These are phyloP conservation scores for Arthrobotrys musiformis DNA, from an alignment of 2,329 filamentous ascomycete species.

Conservation along the genomic window DNA sequence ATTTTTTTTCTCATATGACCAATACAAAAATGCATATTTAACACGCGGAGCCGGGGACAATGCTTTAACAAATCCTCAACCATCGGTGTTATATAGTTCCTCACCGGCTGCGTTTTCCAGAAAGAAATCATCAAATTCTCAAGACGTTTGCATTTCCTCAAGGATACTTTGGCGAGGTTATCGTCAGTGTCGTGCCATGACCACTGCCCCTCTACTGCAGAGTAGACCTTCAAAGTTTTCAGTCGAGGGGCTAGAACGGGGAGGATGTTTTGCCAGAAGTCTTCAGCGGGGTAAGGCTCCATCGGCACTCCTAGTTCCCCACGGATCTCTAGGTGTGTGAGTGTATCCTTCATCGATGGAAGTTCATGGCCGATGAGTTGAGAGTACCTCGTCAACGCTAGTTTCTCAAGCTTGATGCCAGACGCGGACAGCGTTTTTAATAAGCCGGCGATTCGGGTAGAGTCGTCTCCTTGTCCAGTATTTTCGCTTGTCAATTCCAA, in stretches of 20 bases:
- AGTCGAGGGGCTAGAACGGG: neutral
- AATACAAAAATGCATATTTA: neutral
- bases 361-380: too few species aligned
- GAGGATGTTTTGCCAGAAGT: constrained; percentile 3
- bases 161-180: neutral
- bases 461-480: too few species aligned
- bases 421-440: neutral
- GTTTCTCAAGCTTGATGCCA: neutral
- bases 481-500: neutral
- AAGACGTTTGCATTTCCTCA: neutral
- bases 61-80: neutral
- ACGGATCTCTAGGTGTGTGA: neutral
- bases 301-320: neutral
- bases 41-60: neutral
- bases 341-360: too few species aligned
- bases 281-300: neutral
- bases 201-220: neutral
- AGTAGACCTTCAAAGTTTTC: neutral
- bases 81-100: neutral
- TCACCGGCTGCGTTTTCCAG: too few species aligned
- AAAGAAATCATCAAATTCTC: neutral
- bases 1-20: neutral
- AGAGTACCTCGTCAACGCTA: neutral
- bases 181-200: neutral
- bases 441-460: too few species aligned